Evolutionary conservation across 805 yeast genomes (phyloP).

Genomic region (Cephaloascus albidus): DNA sequence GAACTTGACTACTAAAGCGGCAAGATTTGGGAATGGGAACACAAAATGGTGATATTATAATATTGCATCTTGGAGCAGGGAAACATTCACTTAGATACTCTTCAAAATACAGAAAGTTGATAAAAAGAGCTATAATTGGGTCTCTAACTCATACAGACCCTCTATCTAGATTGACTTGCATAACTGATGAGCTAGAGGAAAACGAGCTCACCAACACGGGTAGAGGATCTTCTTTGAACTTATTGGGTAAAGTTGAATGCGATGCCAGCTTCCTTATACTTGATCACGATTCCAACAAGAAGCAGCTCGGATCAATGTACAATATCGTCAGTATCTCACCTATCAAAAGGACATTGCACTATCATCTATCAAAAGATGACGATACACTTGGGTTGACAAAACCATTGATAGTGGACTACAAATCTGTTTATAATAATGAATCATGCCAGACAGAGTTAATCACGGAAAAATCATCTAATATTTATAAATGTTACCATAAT

Average conservation of each 20-base stretch:
- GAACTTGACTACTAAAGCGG: not conserved
- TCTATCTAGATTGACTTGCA: slow-evolving; percentile 3
- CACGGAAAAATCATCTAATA: not conserved
- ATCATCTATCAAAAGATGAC: too few species aligned
- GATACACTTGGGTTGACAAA: not conserved
- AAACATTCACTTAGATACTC: slow-evolving; percentile 18
- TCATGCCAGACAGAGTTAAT: slow-evolving; percentile 1
- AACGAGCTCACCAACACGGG: slow-evolving; percentile 40
- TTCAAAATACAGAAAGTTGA: slow-evolving; percentile 15
- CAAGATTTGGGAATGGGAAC: not conserved
- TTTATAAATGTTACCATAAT: not conserved
- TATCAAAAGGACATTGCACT: slow-evolving; percentile 14
- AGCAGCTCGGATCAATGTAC: slow-evolving; percentile 8
- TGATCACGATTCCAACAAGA: slow-evolving; percentile 1
- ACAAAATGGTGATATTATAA: slow-evolving; percentile 1
- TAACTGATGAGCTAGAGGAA: slow-evolving; percentile 20
- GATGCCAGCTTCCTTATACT: slow-evolving; percentile 28
- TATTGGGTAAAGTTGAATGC: slow-evolving; percentile 30
- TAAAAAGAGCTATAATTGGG: slow-evolving; percentile 14
- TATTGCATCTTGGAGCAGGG: slow-evolving; percentile 49
- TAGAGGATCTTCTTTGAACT: slow-evolving; percentile 32
- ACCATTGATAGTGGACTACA: not conserved
- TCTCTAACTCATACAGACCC: not conserved
- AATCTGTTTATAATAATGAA: not conserved
- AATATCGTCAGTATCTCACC: slow-evolving; percentile 16